Evolutionary conservation across 1,284 basidiomycete genomes (phyloP).

Genomic region (Marasmius sp.): DNA sequence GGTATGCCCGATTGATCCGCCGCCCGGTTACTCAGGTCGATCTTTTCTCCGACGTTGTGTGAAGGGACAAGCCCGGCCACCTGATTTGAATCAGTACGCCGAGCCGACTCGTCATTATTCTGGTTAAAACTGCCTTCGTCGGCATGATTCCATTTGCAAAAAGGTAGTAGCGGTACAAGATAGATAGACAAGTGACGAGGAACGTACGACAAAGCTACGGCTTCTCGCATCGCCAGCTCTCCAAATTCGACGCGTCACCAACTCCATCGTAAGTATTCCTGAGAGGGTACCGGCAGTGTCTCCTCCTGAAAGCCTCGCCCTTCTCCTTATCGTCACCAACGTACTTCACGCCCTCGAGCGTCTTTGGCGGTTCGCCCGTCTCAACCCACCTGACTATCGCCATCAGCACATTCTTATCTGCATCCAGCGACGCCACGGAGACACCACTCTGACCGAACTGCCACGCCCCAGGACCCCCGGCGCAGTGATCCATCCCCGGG

Average conservation of each 20-base stretch:
- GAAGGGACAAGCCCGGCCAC: too few relatives aligned
- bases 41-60: too few relatives aligned
- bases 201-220: too few relatives aligned
- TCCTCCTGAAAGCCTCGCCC: constrained; percentile 7
- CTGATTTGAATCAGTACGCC: too few relatives aligned
- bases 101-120: too few relatives aligned
- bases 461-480: constrained; percentile 15
- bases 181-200: too few relatives aligned
- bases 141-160: too few relatives aligned
- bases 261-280: constrained; percentile 14
- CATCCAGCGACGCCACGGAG: background rate
- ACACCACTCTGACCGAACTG: constrained; percentile 7
- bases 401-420: constrained; percentile 13
- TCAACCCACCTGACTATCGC: constrained; percentile 19
- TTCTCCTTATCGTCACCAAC: constrained; percentile 8
- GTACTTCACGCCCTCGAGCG: constrained; percentile 13
- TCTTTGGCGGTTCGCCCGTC: constrained; percentile 15
- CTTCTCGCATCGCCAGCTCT: constrained; percentile 7
- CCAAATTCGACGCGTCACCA: constrained; percentile 3
- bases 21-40: too few relatives aligned
- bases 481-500: constrained; percentile 18
- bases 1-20: too few relatives aligned
- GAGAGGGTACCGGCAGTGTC: constrained; percentile 17
- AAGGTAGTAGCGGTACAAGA: too few relatives aligned
- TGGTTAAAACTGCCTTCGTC: too few relatives aligned